Percentiles rank a stretch among this genome's conserved stretches.
Conservation (phyloP, 148 eudicot species). For the Chenopodium suecicum region DNA sequence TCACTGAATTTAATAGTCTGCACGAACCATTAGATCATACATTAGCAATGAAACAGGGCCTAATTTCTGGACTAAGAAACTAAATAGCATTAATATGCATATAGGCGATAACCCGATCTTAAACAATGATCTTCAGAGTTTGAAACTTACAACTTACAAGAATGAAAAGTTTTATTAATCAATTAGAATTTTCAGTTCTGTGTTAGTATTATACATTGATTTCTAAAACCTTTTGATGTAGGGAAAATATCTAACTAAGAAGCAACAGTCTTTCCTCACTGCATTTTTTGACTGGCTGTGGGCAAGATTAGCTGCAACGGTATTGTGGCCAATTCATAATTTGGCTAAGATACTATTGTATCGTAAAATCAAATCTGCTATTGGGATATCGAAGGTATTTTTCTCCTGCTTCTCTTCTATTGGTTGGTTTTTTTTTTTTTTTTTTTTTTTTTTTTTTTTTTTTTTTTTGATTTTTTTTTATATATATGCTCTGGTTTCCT, state of each 20-base stretch:
- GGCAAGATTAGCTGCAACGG: conserved; percentile 66
- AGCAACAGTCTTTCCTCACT: conserved; percentile 43
- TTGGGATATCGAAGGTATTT: conserved; percentile 88
- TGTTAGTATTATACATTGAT: no score
- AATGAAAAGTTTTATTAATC: background rate
- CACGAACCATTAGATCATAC: background rate
- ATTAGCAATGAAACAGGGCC: background rate
- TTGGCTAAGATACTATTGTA: conserved; percentile 73
- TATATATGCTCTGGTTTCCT: background rate
- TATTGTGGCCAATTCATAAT: conserved; percentile 75
- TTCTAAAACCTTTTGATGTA: conserved; percentile 29
- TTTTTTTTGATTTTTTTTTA: no score
- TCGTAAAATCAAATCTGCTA: conserved; percentile 71
- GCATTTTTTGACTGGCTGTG: conserved; percentile 64
- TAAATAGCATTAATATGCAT: background rate
- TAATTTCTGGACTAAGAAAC: background rate
- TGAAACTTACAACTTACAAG: background rate
- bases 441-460: no score
- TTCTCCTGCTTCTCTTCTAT: background rate
- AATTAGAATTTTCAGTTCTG: background rate
- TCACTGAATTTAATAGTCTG: background rate
- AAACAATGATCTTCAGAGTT: background rate
- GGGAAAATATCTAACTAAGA: conserved; percentile 77
- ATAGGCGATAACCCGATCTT: background rate
- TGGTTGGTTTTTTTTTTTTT: background rate